Base-by-base conservation (phyloP, 352 stramenopile genomes). In the Phytophthora idaei region DNA sequence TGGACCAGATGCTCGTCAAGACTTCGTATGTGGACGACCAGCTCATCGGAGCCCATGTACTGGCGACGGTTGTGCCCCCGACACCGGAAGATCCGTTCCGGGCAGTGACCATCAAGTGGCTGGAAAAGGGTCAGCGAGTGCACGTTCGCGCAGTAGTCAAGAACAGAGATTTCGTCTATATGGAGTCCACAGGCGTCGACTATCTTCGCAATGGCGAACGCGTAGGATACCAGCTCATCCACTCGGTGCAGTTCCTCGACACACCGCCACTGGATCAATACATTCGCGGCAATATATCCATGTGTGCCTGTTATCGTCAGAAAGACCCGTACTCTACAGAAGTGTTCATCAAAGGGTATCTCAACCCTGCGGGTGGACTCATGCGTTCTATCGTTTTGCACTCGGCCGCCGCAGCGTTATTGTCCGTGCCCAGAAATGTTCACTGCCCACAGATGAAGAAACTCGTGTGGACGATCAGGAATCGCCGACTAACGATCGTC, bases 401-500 rank as follows among this genome's bases (percentile, higher is more conserved):
- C 11, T 81, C 80, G 0, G 67, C 67, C 5, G 67, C 69, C 10
- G 62, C 82, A 10, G 56, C 57, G 1, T 52, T 89, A 49, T 44
- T 83, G 14, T 75, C 76, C 1, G 55, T 75, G 6, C 45, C 59
- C 5, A 73, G 69, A 32, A 71, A 80, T 61, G 77, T 78, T 6
- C 64, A 79, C 55, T 88, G 77, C 15, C 75, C 68, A 4, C 73
- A 82, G 53, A 87, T 87, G 78, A 85, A 88, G 63, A 90, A 90
- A 51, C 73, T 90, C 28, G 69, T 75, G 34, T 90, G 78, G 78
- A 70, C 72, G 46, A 68, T 87, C 54, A 32, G 69, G 52, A 70
- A 81, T 71, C 59, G 52, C 2, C 21, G 44, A 34, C 42, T 66
- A 12, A 71, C 52, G 7, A 56, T 68, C 28, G 25, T 28, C 27